phyloP scores from a whole-genome alignment of 192 early-diverging fungal genomes.

The Jimgerdemannia lactiflua region DNA sequence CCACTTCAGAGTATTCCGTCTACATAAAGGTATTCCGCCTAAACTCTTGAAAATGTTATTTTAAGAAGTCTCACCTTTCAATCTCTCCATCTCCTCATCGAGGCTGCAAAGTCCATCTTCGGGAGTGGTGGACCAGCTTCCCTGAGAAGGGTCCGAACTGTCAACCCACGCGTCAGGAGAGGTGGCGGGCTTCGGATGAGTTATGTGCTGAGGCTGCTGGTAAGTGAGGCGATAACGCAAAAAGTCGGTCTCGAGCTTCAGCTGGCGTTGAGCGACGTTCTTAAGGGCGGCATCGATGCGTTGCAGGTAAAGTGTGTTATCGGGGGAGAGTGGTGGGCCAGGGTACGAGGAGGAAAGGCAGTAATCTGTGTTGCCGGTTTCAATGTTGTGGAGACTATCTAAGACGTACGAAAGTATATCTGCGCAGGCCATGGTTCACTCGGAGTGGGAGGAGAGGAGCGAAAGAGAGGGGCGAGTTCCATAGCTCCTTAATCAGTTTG shows the following conservation, averaged over 20 bases:
- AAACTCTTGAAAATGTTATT: too few species aligned
- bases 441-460: too few species aligned
- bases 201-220: not conserved
- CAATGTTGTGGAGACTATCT: too few species aligned
- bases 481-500: too few species aligned
- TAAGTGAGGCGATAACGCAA: not conserved
- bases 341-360: too few species aligned
- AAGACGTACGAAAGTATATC: too few species aligned
- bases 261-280: not conserved
- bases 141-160: not conserved
- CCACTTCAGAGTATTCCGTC: too few species aligned
- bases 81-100: not conserved
- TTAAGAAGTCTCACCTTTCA: not conserved
- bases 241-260: not conserved
- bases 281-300: not conserved
- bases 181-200: not conserved
- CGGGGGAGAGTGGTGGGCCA: not conserved
- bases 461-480: too few species aligned
- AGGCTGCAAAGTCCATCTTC: not conserved
- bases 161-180: not conserved
- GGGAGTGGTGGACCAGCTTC: not conserved
- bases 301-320: not conserved
- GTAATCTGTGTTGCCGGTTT: too few species aligned
- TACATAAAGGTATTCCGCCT: too few species aligned
- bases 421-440: too few species aligned